phyloP scores from a whole-genome alignment of 139 green algal species.

The Chlamydomonas eustigma region DNA sequence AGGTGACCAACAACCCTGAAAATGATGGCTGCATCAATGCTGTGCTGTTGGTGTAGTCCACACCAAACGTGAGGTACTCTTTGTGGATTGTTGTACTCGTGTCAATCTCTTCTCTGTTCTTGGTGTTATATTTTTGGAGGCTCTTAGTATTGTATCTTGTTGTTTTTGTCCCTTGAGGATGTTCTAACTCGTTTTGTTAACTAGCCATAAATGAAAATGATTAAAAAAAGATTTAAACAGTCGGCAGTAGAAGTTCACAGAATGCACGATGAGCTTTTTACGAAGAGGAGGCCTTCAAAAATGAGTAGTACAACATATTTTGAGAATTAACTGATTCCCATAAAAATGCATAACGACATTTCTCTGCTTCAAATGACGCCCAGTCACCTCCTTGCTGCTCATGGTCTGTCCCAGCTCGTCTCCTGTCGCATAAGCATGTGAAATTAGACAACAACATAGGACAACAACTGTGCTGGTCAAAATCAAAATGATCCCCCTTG shows the following conservation, averaged over 20 bases:
- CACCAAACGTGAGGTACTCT: neutral
- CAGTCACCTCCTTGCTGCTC: neutral
- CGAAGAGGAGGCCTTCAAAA: no score
- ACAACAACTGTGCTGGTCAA: no score
- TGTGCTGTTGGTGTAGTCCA: conserved; percentile 83
- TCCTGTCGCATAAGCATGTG: no score
- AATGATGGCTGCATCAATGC: conserved; percentile 99
- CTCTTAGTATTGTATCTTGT: neutral
- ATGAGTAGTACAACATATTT: neutral
- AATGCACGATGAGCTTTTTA: no score
- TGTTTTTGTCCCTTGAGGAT: neutral
- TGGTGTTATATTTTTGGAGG: neutral
- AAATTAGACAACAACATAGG: no score
- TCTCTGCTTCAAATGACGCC: neutral
- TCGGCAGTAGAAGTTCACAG: no score
- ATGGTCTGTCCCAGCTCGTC: neutral
- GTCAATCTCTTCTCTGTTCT: neutral
- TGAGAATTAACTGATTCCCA: neutral
- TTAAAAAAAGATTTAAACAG: no score
- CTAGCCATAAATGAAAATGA: neutral
- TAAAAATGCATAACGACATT: neutral
- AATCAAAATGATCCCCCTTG: no score
- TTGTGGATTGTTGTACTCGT: neutral
- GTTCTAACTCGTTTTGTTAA: neutral
- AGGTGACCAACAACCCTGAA: conserved; percentile 75